A percentile compares a stretch with the other conserved stretches of the same genome.
Evolutionary conservation across 139 green algal genomes (phyloP).

Genomic region (Chlorella sp.): DNA sequence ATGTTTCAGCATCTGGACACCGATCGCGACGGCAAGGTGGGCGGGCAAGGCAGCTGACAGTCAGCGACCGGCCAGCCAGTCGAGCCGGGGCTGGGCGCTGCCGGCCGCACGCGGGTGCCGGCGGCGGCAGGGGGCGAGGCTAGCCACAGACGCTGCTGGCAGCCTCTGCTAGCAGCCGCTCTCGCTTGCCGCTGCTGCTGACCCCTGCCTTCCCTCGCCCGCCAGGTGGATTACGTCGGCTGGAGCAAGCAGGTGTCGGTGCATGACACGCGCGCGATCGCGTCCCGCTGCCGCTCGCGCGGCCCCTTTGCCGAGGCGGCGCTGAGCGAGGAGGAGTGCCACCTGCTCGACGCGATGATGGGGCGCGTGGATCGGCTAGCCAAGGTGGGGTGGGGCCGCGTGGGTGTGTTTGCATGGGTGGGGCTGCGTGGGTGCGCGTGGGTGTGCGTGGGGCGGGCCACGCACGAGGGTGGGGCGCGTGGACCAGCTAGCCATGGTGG

Average conservation of each 20-base stretch:
- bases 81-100: no score
- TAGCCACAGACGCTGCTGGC: no score
- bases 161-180: no score
- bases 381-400: slow-evolving; percentile 14
- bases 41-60: no score
- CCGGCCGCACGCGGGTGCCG: no score
- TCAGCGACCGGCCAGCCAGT: no score
- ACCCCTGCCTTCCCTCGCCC: no score
- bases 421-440: neutral
- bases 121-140: no score
- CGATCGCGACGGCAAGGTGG: slow-evolving; percentile 17
- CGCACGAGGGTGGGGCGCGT: no score
- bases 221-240: slow-evolving; percentile 71
- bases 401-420: neutral
- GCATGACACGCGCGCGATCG: slow-evolving; percentile 51
- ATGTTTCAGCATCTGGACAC: slow-evolving; percentile 50
- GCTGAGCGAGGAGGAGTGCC: slow-evolving; percentile 65
- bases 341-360: slow-evolving; percentile 71
- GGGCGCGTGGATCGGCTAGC: slow-evolving; percentile 59
- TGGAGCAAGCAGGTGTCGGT: slow-evolving; percentile 48
- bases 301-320: slow-evolving; percentile 48
- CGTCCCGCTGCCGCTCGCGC: slow-evolving; percentile 45
- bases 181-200: no score
- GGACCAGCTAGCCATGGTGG: neutral
- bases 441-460: neutral